phyloP scores from a whole-genome alignment of 345 rosid genomes.

The Anacardium occidentale region DNA sequence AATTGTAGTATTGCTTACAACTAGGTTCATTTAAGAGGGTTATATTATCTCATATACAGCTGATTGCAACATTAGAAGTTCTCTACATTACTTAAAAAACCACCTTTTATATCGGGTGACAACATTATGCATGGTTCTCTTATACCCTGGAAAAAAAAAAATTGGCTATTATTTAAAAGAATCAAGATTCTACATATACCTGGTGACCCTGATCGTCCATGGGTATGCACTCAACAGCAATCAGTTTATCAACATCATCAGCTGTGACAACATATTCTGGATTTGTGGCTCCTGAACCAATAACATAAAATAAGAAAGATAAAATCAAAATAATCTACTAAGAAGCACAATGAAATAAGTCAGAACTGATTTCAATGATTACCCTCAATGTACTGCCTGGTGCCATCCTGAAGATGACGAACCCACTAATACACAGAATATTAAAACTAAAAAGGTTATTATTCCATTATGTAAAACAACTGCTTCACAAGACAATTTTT shows the following conservation, averaged over 20 bases:
- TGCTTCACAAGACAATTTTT: too few species aligned
- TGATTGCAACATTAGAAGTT: not conserved
- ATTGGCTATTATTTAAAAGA: slow-evolving; percentile 1
- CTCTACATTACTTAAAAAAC: not conserved
- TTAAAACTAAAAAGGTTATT: not conserved
- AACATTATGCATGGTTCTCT: not conserved
- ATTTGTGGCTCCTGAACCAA: slow-evolving; percentile 80
- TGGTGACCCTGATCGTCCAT: slow-evolving; percentile 97
- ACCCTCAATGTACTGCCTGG: slow-evolving; percentile 93
- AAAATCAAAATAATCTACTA: not conserved
- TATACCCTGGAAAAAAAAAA: slow-evolving; percentile 14
- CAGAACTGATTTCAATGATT: slow-evolving; percentile 25
- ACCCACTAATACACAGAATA: slow-evolving; percentile 58
- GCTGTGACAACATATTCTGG: slow-evolving; percentile 97
- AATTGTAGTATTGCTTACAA: too few species aligned
- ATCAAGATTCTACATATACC: slow-evolving; percentile 41
- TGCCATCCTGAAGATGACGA: slow-evolving; percentile 95
- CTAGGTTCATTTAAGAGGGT: too few species aligned
- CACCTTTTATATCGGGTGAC: not conserved
- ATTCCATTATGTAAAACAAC: too few species aligned
- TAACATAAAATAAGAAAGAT: slow-evolving; percentile 4
- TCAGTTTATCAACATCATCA: slow-evolving; percentile 92
- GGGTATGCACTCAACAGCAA: slow-evolving; percentile 98
- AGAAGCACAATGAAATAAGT: not conserved
- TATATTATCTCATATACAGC: too few species aligned